These are phyloP conservation scores for Beauveria rudraprayagi DNA, from an alignment of 2,329 filamentous ascomycete genomes.

Conservation along the genomic window DNA sequence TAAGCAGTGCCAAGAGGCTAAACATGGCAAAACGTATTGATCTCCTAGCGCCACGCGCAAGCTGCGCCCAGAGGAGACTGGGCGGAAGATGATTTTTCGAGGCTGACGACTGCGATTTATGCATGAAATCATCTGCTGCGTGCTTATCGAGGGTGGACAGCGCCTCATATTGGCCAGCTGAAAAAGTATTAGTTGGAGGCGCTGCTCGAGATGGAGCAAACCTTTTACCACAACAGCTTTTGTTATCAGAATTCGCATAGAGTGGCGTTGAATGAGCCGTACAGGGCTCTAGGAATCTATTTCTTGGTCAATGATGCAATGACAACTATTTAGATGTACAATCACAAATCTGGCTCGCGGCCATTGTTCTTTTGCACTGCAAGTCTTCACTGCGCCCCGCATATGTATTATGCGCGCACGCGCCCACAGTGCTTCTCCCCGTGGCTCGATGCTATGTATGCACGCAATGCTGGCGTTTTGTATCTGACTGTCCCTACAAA, in stretches of 20 bases:
- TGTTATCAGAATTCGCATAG: not conserved
- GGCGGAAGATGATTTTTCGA: not conserved
- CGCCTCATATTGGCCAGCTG: not conserved
- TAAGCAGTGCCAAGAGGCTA: slow-evolving; percentile 8
- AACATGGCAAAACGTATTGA: not conserved
- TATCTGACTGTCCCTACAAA: too few relatives aligned
- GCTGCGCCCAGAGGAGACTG: not conserved
- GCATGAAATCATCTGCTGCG: not conserved
- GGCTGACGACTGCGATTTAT: not conserved
- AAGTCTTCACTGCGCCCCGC: too few relatives aligned
- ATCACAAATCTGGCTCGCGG: too few relatives aligned
- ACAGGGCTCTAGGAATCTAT: not conserved
- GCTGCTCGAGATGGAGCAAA: not conserved
- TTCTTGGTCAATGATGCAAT: not conserved
- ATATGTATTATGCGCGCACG: too few relatives aligned
- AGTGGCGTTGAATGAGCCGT: not conserved
- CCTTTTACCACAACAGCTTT: not conserved
- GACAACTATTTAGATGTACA: too few relatives aligned
- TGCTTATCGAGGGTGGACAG: not conserved
- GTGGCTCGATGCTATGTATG: too few relatives aligned
- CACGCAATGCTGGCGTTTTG: too few relatives aligned
- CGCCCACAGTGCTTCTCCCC: too few relatives aligned
- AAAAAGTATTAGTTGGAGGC: not conserved
- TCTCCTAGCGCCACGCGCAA: not conserved
- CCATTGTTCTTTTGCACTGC: too few relatives aligned